These are phyloP conservation scores for Solanum chilense DNA, from an alignment of 257 asterid genomes.

Conservation along the genomic window DNA sequence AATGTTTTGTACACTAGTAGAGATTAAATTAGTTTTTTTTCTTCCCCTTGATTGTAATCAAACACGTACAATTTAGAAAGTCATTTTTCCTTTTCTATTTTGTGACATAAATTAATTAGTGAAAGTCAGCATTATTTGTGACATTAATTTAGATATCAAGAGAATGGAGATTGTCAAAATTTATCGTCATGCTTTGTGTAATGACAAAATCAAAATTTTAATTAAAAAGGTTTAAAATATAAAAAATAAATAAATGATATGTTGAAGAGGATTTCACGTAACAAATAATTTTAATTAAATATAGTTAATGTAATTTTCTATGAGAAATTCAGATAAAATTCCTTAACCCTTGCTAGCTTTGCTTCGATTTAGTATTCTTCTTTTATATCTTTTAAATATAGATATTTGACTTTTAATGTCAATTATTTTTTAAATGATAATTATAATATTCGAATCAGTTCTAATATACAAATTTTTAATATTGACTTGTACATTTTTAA, in stretches of 20 bases:
- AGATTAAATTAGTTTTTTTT: not conserved
- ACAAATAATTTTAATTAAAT: no score
- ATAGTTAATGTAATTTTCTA: no score
- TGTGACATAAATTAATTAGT: not conserved
- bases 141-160: not conserved
- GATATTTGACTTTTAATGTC: not conserved
- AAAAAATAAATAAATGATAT: no score
- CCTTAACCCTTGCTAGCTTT: accelerated
- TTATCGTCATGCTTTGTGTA: no score
- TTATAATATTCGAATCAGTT: not conserved
- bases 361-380: not conserved
- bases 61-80: not conserved
- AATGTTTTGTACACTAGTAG: not conserved
- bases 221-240: no score
- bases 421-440: not conserved
- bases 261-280: no score
- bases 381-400: not conserved
- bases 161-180: not conserved
- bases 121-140: not conserved
- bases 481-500: not conserved
- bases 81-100: not conserved
- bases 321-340: no score
- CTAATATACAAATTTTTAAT: not conserved
- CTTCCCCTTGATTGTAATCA: not conserved
- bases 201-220: no score